Evolutionary conservation across 257 asterid genomes (phyloP).

Genomic region (Schizonepeta tenuifolia): DNA sequence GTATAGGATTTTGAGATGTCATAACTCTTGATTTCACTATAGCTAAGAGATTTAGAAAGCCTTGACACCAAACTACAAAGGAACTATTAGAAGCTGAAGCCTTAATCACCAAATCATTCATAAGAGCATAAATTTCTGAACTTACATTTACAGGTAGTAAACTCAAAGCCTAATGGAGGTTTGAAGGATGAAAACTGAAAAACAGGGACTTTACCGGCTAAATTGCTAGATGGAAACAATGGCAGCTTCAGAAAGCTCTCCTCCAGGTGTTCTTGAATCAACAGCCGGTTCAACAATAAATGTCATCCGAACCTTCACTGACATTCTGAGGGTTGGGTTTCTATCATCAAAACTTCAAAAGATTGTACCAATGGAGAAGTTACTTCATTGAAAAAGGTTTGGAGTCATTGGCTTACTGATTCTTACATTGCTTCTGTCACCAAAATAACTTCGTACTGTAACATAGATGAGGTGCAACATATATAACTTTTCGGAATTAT

Average conservation of each 20-base stretch:
- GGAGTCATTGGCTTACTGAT: constrained; percentile 78
- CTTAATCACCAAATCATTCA: not conserved
- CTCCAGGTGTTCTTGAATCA: constrained; percentile 66
- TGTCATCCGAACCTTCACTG: constrained; percentile 57
- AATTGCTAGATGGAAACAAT: constrained; percentile 93
- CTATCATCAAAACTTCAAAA: constrained; percentile 61
- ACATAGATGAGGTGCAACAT: not conserved
- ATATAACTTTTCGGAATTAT: not conserved
- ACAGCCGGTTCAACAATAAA: constrained; percentile 74
- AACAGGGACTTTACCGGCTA: constrained; percentile 66
- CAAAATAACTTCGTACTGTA: constrained; percentile 26
- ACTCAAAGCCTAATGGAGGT: not conserved
- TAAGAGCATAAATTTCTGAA: not conserved
- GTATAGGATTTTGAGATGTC: constrained; percentile 2
- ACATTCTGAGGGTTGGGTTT: constrained; percentile 48
- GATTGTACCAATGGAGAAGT: constrained; percentile 79
- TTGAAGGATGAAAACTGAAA: not conserved
- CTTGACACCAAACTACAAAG: not conserved
- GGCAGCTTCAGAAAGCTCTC: constrained; percentile 85
- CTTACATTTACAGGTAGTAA: not conserved
- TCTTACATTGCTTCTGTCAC: constrained; percentile 75
- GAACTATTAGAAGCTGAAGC: constrained; percentile 10
- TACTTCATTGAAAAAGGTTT: constrained; percentile 69
- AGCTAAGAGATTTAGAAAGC: constrained; percentile 3
- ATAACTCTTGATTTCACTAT: not conserved